Percentiles rank a stretch among this genome's conserved stretches.
Evolutionary conservation across 129 eudicot genomes (phyloP).

Genomic region (Ambrosia artemisiifolia): DNA sequence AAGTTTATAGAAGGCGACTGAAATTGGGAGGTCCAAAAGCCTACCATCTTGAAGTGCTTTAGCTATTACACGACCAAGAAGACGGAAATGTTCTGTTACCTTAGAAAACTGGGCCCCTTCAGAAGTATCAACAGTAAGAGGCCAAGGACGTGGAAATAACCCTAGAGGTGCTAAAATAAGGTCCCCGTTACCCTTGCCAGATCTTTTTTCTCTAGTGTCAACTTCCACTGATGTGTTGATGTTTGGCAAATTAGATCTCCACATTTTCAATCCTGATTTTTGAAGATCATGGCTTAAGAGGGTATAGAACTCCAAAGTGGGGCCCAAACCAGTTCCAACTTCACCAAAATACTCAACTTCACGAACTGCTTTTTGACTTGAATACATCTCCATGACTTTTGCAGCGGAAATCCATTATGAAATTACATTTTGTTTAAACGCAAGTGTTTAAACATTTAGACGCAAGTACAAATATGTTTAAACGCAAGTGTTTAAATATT

Average conservation of each 20-base stretch:
- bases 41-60: constrained; percentile 99
- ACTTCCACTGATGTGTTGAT: constrained; percentile 45
- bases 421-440: too few relatives aligned
- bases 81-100: constrained; percentile 65
- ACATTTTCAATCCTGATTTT: constrained; percentile 67
- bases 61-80: constrained; percentile 94
- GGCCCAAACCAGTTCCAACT: constrained; percentile 97
- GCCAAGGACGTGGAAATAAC: constrained; percentile 93
- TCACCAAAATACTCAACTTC: constrained; percentile 99
- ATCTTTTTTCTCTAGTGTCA: constrained; percentile 38
- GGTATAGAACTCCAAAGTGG: constrained; percentile 93
- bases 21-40: constrained; percentile 85
- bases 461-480: too few relatives aligned
- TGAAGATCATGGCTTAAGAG: constrained; percentile 89
- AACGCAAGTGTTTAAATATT: too few relatives aligned
- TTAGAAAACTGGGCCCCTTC: constrained; percentile 57
- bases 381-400: constrained; percentile 99
- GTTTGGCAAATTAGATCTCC: constrained; percentile 59
- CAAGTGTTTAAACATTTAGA: too few relatives aligned
- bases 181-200: constrained; percentile 43
- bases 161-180: constrained; percentile 71
- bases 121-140: constrained; percentile 48
- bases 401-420: constrained; percentile 96
- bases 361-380: constrained; percentile 90
- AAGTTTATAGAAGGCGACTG: constrained; percentile 83